Evolutionary conservation across 768 basidiomycete species (phyloP).

Genomic region (Mycena polygramma): DNA sequence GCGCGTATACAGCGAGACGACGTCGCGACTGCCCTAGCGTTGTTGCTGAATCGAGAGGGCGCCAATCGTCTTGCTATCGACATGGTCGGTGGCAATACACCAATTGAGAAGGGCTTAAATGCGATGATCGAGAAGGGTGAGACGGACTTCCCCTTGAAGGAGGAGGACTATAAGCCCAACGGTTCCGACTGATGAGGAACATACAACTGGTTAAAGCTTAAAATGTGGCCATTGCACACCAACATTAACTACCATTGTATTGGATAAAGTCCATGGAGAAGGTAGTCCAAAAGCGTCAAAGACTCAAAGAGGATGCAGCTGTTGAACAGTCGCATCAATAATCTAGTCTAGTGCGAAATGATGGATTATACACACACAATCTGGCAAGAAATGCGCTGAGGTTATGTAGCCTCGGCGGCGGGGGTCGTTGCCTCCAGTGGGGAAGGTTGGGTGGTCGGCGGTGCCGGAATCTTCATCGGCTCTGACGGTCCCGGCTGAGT

Average conservation of each 20-base stretch:
- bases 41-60: conserved; percentile 63
- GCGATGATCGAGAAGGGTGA: conserved; percentile 63
- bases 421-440: background rate
- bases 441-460: background rate
- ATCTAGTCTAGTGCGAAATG: too few relatives aligned
- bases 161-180: too few relatives aligned
- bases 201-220: too few relatives aligned
- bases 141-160: conserved; percentile 56
- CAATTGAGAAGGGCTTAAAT: conserved; percentile 62
- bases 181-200: too few relatives aligned
- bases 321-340: too few relatives aligned
- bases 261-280: conserved; percentile 1
- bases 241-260: too few relatives aligned
- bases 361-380: too few relatives aligned
- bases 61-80: conserved; percentile 72
- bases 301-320: too few relatives aligned
- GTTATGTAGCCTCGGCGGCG: background rate
- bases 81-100: conserved; percentile 65
- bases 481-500: conserved; percentile 43
- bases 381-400: background rate
- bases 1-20: conserved; percentile 67
- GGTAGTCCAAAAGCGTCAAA: too few relatives aligned
- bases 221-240: too few relatives aligned
- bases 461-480: conserved; percentile 41
- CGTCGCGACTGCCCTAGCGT: conserved; percentile 64